Conservation (phyloP, 257 asterid species). For the Voacanga thouarsii region DNA sequence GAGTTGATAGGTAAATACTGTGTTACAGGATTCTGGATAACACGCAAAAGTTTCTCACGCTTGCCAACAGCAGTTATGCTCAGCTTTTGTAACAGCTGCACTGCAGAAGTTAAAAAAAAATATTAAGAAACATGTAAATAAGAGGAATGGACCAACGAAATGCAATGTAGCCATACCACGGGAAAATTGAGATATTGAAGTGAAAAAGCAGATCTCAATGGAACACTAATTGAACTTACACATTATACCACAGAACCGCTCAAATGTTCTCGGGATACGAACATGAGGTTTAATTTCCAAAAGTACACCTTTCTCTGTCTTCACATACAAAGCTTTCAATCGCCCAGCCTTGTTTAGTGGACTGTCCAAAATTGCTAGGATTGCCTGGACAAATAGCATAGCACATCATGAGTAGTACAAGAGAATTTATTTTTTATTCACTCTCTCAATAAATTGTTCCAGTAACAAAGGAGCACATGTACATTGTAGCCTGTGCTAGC, state of each 20-base stretch:
- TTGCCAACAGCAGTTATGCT: slow-evolving; percentile 63
- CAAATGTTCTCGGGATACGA: slow-evolving; percentile 90
- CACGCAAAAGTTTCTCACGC: slow-evolving; percentile 73
- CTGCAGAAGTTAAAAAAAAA: slow-evolving; percentile 31
- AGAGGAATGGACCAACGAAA: neutral
- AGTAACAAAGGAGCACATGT: neutral
- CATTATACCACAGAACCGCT: slow-evolving; percentile 82
- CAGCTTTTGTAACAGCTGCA: slow-evolving; percentile 75
- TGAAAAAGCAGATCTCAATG: neutral
- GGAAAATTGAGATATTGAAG: neutral
- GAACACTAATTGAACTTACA: slow-evolving; percentile 47
- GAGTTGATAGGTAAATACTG: slow-evolving; percentile 69
- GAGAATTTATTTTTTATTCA: neutral
- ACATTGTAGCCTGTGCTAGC: neutral
- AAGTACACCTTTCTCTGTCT: slow-evolving; percentile 73
- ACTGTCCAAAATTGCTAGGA: slow-evolving; percentile 76
- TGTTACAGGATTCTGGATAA: slow-evolving; percentile 77
- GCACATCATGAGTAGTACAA: neutral
- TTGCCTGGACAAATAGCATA: slow-evolving; percentile 49
- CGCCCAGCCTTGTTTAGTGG: slow-evolving; percentile 77
- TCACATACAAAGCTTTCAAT: slow-evolving; percentile 81
- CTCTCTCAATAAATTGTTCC: neutral
- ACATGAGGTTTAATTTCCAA: slow-evolving; percentile 78
- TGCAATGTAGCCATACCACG: neutral
- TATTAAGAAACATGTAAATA: slow-evolving; percentile 5